Conservation (phyloP, 352 stramenopile genomes). For the Peronospora farinosa region DNA sequence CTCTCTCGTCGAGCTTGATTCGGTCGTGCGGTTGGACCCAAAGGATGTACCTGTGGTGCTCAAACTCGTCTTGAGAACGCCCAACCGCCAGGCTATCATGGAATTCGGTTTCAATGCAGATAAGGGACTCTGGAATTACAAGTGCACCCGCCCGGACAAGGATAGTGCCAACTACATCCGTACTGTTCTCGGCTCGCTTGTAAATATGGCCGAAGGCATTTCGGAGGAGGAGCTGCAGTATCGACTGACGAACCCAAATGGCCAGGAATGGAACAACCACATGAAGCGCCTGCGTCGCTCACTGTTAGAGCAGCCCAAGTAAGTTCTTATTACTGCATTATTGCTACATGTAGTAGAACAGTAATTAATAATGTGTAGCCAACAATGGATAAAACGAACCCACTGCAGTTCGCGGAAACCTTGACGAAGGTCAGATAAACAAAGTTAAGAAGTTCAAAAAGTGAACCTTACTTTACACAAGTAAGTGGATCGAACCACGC, state of each 20-base stretch:
- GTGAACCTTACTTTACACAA: conserved; percentile 31
- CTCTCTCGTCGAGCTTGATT: conserved; percentile 77
- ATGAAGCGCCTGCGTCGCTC: conserved; percentile 75
- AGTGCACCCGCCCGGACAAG: conserved; percentile 85
- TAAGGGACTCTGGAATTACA: conserved; percentile 87
- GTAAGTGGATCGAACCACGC: conserved; percentile 1
- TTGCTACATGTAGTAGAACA: not conserved
- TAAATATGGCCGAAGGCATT: conserved; percentile 89
- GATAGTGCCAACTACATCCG: conserved; percentile 86
- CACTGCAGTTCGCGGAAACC: not conserved
- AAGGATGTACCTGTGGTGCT: conserved; percentile 64
- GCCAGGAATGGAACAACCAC: conserved; percentile 75
- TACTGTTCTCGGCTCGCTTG: conserved; percentile 84
- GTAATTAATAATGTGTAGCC: not conserved
- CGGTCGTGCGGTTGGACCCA: conserved; percentile 71
- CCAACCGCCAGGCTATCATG: conserved; percentile 60
- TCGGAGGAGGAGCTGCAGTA: conserved; percentile 88
- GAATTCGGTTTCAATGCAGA: conserved; percentile 86
- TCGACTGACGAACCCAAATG: conserved; percentile 64
- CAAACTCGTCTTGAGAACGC: conserved; percentile 52
- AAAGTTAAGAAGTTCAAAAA: conserved; percentile 19
- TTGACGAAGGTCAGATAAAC: conserved; percentile 4
- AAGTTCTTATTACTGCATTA: conserved; percentile 5
- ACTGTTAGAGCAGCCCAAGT: conserved; percentile 53
- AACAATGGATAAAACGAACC: not conserved